Conservation (phyloP, 352 stramenopile species). For the Blastocystis hominis region DNA sequence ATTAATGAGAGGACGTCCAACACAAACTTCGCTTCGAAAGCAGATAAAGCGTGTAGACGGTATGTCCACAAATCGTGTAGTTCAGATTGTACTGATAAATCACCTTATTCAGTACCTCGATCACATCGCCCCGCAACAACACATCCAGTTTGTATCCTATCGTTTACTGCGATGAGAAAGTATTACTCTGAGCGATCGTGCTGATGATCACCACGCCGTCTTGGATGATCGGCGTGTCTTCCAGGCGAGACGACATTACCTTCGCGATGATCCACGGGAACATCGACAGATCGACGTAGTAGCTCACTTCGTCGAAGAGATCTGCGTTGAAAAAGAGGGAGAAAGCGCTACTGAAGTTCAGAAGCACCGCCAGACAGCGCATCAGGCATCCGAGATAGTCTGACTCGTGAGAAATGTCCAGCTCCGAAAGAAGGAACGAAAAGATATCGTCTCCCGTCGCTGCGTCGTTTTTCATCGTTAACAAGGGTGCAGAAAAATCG, state of each 20-base stretch:
- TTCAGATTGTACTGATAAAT: neutral
- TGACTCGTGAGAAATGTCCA: neutral
- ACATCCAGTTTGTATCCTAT: neutral
- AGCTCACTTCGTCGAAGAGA: constrained; percentile 4
- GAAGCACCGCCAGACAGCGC: neutral
- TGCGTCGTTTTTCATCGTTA: neutral
- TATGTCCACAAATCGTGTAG: neutral
- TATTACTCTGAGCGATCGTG: constrained; percentile 16
- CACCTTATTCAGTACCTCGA: neutral
- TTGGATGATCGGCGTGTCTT: neutral
- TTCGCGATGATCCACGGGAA: neutral
- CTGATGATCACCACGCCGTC: neutral
- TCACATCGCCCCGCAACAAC: neutral
- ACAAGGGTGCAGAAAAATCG: neutral
- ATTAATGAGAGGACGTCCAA: neutral
- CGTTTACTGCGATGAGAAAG: neutral
- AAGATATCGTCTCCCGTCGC: constrained; percentile 13
- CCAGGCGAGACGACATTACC: neutral
- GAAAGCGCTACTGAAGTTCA: neutral
- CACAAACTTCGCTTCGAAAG: neutral
- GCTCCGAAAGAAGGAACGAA: neutral
- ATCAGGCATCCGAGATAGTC: neutral
- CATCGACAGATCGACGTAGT: constrained; percentile 7
- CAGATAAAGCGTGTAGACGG: constrained; percentile 33
- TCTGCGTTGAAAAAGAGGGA: neutral